Percentiles rank a stretch among this genome's conserved stretches.
Conservation (phyloP, 768 basidiomycete genomes). For the Trichaptum fuscoviolaceum region DNA sequence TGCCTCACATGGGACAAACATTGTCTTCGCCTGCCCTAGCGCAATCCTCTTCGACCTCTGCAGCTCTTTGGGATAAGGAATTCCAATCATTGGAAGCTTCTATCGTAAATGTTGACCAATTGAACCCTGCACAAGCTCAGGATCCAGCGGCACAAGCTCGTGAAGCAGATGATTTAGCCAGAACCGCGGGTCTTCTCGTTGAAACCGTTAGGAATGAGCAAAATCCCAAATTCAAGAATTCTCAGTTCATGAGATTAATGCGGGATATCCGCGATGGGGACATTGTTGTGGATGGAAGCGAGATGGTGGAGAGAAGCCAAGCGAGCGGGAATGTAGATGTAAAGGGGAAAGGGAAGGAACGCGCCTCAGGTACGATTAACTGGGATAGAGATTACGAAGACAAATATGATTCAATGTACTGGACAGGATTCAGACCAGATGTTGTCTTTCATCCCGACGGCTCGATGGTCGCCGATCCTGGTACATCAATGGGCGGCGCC, state of each 20-base stretch:
- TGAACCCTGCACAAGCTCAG: slow-evolving; percentile 13
- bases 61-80: slow-evolving; percentile 52
- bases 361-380: slow-evolving; percentile 1
- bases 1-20: background rate
- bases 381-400: background rate
- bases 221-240: slow-evolving; percentile 82
- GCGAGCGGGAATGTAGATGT: slow-evolving; percentile 33
- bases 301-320: slow-evolving; percentile 53
- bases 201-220: slow-evolving; percentile 69
- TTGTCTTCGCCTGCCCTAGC: background rate
- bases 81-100: slow-evolving; percentile 53
- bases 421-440: background rate
- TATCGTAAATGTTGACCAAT: slow-evolving; percentile 17
- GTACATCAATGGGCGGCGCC: background rate
- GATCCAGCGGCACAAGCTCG: slow-evolving; percentile 4
- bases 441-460: background rate
- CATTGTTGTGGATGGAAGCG: slow-evolving; percentile 71
- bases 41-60: slow-evolving; percentile 2
- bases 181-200: slow-evolving; percentile 72
- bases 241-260: slow-evolving; percentile 84
- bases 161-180: slow-evolving; percentile 66
- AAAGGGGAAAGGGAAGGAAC: slow-evolving; percentile 67
- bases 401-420: slow-evolving; percentile 3
- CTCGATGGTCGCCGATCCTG: background rate
- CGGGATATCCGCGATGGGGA: slow-evolving; percentile 74